Evolutionary conservation across 441 rosid genomes (phyloP), one percentile per base, ranked within the genome.

Genomic region (Pelargonium australe): DNA sequence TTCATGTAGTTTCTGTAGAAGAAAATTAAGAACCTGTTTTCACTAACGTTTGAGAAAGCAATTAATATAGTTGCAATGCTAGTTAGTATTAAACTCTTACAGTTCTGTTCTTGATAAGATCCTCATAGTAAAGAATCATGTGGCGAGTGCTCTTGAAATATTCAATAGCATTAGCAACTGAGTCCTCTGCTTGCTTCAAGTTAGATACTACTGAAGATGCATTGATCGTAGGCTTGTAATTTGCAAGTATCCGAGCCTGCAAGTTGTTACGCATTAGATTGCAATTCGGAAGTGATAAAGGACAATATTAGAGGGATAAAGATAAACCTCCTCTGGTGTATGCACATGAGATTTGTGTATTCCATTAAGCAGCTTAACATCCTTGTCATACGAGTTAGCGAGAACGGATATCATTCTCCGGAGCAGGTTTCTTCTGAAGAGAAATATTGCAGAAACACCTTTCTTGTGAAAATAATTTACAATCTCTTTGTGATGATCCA

Each of bases 321-420:
- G 31, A 55, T 28, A 58, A 2, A 85, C 91, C 87, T 85, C 87
- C 6, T 62, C 68, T 2, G 75, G 10, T 0, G 86, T 80, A 64
- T 85, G 91, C 62, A 86, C 88, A 71, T 86, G 91, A 69, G 91
- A 85, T 68, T 86, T 85, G 82, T 86, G 91, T 16, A 83, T 85
- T 72, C 91, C 87, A 37, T 83, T 85, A 23, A 86, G 70, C 4
- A 70, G 72, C 73, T 82, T 85, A n/a, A 80, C 82, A 6, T 70
- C 60, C 31, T 72, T 77, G 68, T 86, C 87, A 2, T 85, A 83
- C 40, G 89, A 79, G 72, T 85, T 86, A 57, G 88, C 91, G 19
- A 73, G 67, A 11, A 83, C 72, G 0, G 87, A 86, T 28, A 83
- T 70, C 86, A 85, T 76, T 68, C 87, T 81, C 14, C 87, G 77